phyloP scores from a whole-genome alignment of 768 basidiomycete genomes.

The Xanthoconium purpureum region DNA sequence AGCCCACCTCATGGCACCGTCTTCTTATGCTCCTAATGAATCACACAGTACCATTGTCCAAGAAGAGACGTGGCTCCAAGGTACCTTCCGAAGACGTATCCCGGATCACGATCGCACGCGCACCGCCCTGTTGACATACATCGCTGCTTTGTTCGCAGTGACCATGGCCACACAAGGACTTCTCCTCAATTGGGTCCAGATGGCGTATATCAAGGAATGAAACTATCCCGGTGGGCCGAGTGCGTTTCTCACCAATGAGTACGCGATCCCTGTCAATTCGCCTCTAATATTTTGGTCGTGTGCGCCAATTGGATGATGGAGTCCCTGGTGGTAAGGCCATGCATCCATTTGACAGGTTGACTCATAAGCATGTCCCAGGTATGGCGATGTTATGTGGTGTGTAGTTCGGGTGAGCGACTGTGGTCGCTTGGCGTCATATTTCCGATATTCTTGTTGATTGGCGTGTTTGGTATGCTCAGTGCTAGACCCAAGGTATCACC shows the following conservation, averaged over 20 bases:
- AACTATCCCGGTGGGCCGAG: constrained; percentile 31
- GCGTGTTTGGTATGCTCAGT: constrained; percentile 39
- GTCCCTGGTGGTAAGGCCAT: background rate
- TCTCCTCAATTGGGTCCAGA: constrained; percentile 18
- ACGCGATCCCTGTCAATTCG: constrained; percentile 1
- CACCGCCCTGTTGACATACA: background rate
- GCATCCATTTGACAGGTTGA: background rate
- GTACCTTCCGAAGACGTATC: background rate
- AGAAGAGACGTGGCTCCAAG: constrained; percentile 15
- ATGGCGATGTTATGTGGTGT: constrained; percentile 49
- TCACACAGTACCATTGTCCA: background rate
- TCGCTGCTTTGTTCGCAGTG: constrained; percentile 7
- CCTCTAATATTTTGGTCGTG: background rate
- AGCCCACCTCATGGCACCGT: background rate
- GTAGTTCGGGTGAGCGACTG: constrained; percentile 34
- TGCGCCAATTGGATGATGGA: constrained; percentile 11
- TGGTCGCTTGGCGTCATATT: constrained; percentile 34
- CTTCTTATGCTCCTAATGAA: background rate
- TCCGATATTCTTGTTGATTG: constrained; percentile 37
- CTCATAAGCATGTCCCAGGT: constrained; percentile 26
- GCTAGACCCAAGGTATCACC: no score
- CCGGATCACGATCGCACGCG: background rate
- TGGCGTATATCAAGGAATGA: constrained; percentile 26
- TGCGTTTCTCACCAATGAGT: constrained; percentile 14
- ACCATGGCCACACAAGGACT: constrained; percentile 12